Percentiles rank a stretch among this genome's conserved stretches.
Evolutionary conservation across 163 green algal genomes (phyloP).

Genomic region (Scenedesmus sp.): DNA sequence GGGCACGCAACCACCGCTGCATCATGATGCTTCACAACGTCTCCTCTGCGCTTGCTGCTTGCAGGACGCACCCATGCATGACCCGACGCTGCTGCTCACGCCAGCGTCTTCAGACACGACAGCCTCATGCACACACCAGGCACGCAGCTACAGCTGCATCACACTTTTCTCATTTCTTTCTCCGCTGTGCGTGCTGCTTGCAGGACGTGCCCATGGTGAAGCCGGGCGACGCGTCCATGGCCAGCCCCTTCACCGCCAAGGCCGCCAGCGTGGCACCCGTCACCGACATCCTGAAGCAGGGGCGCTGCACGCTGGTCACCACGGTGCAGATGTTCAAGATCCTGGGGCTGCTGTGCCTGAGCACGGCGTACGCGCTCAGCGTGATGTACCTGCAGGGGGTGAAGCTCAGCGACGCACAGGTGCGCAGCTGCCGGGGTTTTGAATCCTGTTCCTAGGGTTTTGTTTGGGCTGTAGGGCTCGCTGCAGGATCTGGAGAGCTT

Average conservation of each 20-base stretch:
- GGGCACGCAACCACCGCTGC: neutral
- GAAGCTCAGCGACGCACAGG: constrained; percentile 97
- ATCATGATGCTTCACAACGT: neutral
- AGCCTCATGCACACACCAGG: constrained; percentile 84
- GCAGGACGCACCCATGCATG: constrained; percentile 72
- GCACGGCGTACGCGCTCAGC: constrained; percentile 94
- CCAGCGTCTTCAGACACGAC: constrained; percentile 94
- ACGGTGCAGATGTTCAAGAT: constrained; percentile 99
- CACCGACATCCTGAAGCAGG: constrained; percentile 92
- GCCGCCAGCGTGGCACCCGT: constrained; percentile 80
- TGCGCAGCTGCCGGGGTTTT: too few species aligned
- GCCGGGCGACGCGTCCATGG: constrained; percentile 91
- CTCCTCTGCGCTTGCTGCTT: neutral
- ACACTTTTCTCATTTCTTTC: neutral
- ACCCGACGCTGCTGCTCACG: constrained; percentile 91
- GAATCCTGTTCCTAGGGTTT: too few species aligned
- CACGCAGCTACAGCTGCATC: constrained; percentile 43
- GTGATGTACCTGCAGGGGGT: constrained; percentile 97
- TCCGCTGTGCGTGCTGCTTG: constrained; percentile 62
- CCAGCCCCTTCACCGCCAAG: constrained; percentile 94
- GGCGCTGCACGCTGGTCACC: constrained; percentile 81
- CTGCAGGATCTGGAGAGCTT: constrained; percentile 98
- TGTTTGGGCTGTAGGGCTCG: neutral
- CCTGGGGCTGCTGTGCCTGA: constrained; percentile 96
- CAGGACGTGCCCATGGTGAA: constrained; percentile 78